Evolutionary conservation across 345 rosid genomes (phyloP).

Genomic region (Limnanthes douglasii): DNA sequence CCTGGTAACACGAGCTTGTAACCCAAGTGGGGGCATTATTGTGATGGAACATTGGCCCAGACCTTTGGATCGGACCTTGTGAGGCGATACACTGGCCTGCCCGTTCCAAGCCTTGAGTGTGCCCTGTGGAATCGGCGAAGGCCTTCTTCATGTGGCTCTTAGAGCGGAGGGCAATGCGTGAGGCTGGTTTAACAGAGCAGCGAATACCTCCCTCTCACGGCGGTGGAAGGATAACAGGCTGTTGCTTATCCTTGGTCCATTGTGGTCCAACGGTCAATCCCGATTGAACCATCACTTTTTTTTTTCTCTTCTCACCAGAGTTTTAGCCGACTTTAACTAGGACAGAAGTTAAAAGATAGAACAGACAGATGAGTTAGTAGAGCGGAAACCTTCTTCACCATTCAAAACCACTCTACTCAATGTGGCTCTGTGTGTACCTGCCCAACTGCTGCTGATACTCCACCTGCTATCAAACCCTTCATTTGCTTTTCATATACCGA

Average conservation of each 20-base stretch:
- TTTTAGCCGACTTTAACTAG: too few species aligned
- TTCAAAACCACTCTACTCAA: too few species aligned
- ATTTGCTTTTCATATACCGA: too few species aligned
- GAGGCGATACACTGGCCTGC: not conserved
- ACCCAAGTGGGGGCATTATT: conserved; percentile 2
- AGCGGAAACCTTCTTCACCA: too few species aligned
- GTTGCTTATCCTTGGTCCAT: not conserved
- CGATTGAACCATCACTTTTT: conserved; percentile 19
- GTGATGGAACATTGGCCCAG: not conserved
- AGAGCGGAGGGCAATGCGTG: conserved; percentile 4
- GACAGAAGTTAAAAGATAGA: too few species aligned
- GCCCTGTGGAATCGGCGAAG: not conserved
- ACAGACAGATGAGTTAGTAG: too few species aligned
- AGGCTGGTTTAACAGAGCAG: conserved; percentile 6
- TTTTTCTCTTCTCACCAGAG: not conserved
- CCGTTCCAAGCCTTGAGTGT: conserved; percentile 2
- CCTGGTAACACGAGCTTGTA: conserved; percentile 4
- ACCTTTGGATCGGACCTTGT: not conserved
- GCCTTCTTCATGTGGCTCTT: not conserved
- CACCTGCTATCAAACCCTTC: too few species aligned
- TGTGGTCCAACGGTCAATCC: not conserved
- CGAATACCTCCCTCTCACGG: not conserved
- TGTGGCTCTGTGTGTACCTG: too few species aligned
- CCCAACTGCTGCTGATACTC: too few species aligned
- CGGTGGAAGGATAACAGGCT: conserved; percentile 4